A percentile compares a stretch with the other conserved stretches of the same genome.
phyloP scores from a whole-genome alignment of 1,284 basidiomycete species.

The Coriolopsis trogii region DNA sequence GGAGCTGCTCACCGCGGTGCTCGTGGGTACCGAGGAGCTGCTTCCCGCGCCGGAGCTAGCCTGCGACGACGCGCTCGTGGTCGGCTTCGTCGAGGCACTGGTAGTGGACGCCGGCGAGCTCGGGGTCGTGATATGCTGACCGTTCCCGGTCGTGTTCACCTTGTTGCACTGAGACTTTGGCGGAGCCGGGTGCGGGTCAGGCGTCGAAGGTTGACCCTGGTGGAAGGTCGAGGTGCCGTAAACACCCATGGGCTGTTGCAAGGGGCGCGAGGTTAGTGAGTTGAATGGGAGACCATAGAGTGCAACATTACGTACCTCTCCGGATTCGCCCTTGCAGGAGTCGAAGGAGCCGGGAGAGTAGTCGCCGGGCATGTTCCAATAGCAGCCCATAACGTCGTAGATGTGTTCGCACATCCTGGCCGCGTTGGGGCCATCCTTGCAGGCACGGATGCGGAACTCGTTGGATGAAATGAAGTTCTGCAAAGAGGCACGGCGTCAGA shows the following conservation, averaged over 20 bases:
- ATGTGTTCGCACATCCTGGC: constrained; percentile 67
- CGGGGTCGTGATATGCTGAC: constrained; percentile 21
- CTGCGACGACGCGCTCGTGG: neutral
- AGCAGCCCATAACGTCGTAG: constrained; percentile 67
- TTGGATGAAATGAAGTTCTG: constrained; percentile 60
- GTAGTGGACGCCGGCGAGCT: constrained; percentile 14
- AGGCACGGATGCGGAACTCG: constrained; percentile 78
- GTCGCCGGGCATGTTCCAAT: constrained; percentile 71
- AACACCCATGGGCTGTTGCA: constrained; percentile 64
- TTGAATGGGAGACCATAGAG: neutral
- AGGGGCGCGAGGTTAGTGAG: constrained; percentile 4
- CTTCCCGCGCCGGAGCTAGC: neutral
- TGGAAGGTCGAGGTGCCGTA: constrained; percentile 68
- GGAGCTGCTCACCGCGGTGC: neutral
- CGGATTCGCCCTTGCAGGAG: constrained; percentile 53
- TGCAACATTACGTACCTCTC: constrained; percentile 41
- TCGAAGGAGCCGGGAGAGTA: constrained; percentile 62
- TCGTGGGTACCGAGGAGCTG: neutral
- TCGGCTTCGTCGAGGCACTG: neutral
- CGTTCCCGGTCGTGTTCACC: constrained; percentile 46
- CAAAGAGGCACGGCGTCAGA: neutral
- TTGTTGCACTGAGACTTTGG: constrained; percentile 55
- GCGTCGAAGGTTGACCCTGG: constrained; percentile 64
- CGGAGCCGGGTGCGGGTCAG: constrained; percentile 60
- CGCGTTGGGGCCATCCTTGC: constrained; percentile 60